Evolutionary conservation across 1,139 yeast species (phyloP), one percentile per base, ranked within the genome.

Genomic region (Wickerhamiella pararugosa): DNA sequence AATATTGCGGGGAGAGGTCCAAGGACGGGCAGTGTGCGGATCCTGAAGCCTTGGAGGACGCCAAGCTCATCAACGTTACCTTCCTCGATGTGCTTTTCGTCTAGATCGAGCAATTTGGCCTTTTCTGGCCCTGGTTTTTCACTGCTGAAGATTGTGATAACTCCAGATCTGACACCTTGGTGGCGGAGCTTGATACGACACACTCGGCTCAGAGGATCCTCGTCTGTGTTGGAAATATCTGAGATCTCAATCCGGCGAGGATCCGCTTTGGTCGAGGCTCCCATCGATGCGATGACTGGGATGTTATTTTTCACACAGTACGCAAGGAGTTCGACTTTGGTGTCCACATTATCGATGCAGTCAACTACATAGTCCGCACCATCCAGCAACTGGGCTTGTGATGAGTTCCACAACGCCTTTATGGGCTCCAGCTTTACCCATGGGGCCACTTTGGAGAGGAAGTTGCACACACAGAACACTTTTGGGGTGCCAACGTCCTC

Each of bases 1-100:
- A 90, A 90, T 64, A 87, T 80, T 6, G 92, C 96, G 1, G 98
- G 98, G 78, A 90, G 75, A 0, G 98, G 84, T 1, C 98, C 97
- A 49, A 90, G 64, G 0, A 90, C 98, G 0, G 98, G 98, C 46
- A 90, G 67, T 42, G 90, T 87, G 52, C 98, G 71, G 5, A 87
- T 96, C 50, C 98, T 71, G 66, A 90, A 90, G 63, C 86, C 87
- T 53, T 75, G 78, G 48, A 90, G 63, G 1, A 95, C 93, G 43
- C 94, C 76, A 41, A 90, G 67, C 59, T 90, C 93, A 49, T 76
- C 93, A 30, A 87, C 94, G 45, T 76, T 68, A 33, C 97, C 97
- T 58, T 77, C 76, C 43, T 72, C 75, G 45, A 75, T 70, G 58
- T 83, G 93, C 33, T 75, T 79, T 39, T 84, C 86, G 8, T 86